Evolutionary conservation across 169 alveolate genomes (phyloP), one percentile per base, ranked within the genome.

Genomic region (Cryptosporidium baileyi): DNA sequence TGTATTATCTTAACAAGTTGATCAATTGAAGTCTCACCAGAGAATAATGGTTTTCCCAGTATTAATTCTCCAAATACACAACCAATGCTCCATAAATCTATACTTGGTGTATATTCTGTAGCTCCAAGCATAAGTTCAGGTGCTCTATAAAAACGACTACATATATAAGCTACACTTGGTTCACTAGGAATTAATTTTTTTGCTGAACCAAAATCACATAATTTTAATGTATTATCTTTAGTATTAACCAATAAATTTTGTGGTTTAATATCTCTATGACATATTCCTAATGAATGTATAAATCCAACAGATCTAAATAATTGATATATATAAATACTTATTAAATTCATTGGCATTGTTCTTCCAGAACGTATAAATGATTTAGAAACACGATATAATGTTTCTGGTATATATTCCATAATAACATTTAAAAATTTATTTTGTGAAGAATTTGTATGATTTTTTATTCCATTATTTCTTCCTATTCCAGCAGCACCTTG

Each of bases 221-320:
- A 88, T 82, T 96, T 95, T 38, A 97, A 90, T 17, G 91, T 94
- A 79, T 98, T 97, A 26, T 96, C 95, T 41, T 92, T 62, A 4
- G 98, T 94, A 81, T 97, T 97, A 13, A 97, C 98, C 32, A 97
- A 93, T 40, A 98, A 89, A 90, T 98, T 98, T 89, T 97, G 99
- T n/a, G 99, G 99, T 81, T 98, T 98, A 74, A 98, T 96, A 85
- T 98, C 99, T 74, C 99, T 92, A 89, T 98, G 99, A 88, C 99
- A 96, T 45, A 98, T 94, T 7, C 97, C 97, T 52, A 93, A 89
- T 4, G 98, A 90, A 65, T 97, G 99, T 30, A 98, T 92, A 88
- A 96, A 98, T 38, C 97, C 98, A 52, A 97, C 90, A 11, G 99
- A 97, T 82, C 99, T 89, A 82, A 97, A 93, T 65, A 97, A 74